Evolutionary conservation across 768 basidiomycete genomes (phyloP).

Genomic region (Suillus plorans): DNA sequence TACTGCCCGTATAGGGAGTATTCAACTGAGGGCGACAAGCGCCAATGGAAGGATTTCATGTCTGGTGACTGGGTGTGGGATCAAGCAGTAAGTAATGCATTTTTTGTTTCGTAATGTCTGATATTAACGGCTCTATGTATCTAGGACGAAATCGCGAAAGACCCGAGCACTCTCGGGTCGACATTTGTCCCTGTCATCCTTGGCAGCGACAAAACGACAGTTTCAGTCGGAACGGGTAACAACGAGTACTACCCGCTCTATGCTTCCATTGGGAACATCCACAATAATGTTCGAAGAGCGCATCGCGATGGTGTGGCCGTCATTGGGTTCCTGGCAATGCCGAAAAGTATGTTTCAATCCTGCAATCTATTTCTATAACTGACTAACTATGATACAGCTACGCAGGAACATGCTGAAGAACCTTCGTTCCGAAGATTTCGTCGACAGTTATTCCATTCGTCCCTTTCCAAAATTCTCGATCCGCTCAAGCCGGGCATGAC

Average conservation of each 20-base stretch:
- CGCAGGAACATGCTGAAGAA: too few species aligned
- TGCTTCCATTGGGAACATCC: slow-evolving; percentile 17
- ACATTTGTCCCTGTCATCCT: slow-evolving; percentile 22
- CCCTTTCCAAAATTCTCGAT: too few species aligned
- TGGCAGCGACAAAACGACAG: slow-evolving; percentile 28
- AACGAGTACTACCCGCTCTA: slow-evolving; percentile 30
- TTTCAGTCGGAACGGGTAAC: slow-evolving; percentile 24
- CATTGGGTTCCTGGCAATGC: too few species aligned
- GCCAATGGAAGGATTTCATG: not conserved
- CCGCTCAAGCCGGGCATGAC: too few species aligned
- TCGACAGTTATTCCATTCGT: too few species aligned
- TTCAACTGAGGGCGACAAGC: not conserved
- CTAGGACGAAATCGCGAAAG: slow-evolving; percentile 25
- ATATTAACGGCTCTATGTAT: not conserved
- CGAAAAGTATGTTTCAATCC: too few species aligned
- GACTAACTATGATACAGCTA: too few species aligned
- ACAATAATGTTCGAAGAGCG: slow-evolving; percentile 9
- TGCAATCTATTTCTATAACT: too few species aligned
- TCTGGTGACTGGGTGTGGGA: not conserved
- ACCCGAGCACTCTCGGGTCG: slow-evolving; percentile 16
- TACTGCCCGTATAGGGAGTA: too few species aligned
- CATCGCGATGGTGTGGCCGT: too few species aligned
- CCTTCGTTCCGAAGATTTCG: too few species aligned
- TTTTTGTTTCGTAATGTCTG: not conserved
- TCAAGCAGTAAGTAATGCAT: not conserved